phyloP scores from a whole-genome alignment of 2,329 filamentous ascomycete genomes.

The Metarhizium album region DNA sequence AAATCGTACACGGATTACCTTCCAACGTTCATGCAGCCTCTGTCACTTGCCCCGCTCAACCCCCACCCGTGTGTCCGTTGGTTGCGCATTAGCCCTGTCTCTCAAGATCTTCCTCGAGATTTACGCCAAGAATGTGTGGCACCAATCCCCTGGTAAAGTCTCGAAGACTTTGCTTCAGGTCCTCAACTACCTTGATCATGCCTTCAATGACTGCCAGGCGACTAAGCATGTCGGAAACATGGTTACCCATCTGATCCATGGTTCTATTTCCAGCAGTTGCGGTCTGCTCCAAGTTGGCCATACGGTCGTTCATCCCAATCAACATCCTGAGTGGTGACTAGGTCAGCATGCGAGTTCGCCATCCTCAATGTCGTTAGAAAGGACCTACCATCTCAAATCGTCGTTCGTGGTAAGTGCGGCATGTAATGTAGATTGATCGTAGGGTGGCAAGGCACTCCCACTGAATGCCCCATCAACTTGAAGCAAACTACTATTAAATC shows the following conservation, averaged over 20 bases:
- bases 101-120: neutral
- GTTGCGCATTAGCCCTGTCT: no score
- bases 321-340: neutral
- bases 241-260: neutral
- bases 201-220: neutral
- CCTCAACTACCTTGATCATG: neutral
- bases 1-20: no score
- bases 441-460: no score
- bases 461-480: neutral
- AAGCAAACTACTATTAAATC: neutral
- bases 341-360: neutral
- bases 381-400: neutral
- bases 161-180: conserved; percentile 4
- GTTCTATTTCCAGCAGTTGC: neutral
- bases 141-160: conserved; percentile 4
- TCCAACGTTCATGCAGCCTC: neutral
- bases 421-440: neutral
- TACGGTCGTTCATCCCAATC: neutral
- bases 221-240: neutral
- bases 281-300: neutral
- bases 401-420: neutral
- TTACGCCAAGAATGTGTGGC: neutral
- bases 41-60: neutral
- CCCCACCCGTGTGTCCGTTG: no score
- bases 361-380: neutral